Percentiles rank a stretch among this genome's conserved stretches.
phyloP scores from a whole-genome alignment of 1,284 basidiomycete species.

The Erythrobasidium hasegawianum region DNA sequence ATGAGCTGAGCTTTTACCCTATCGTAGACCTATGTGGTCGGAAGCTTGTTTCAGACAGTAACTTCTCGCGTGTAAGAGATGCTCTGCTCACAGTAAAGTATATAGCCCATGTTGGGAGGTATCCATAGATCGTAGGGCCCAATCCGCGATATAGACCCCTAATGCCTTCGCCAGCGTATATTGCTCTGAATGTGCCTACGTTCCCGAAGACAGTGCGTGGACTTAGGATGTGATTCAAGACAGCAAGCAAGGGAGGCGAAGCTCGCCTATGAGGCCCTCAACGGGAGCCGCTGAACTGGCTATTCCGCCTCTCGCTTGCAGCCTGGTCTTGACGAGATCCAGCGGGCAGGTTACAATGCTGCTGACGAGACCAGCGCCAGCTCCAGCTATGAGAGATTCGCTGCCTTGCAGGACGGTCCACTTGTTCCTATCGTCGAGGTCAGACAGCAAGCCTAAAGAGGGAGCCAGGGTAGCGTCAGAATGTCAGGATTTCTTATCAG shows the following conservation, averaged over 20 bases:
- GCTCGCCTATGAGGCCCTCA: slow-evolving; percentile 57
- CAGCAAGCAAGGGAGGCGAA: slow-evolving; percentile 47
- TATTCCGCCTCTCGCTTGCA: slow-evolving; percentile 71
- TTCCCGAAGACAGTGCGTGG: not conserved
- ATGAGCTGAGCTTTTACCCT: slow-evolving; percentile 72
- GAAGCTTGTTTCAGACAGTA: too few species aligned
- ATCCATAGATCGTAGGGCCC: slow-evolving; percentile 87
- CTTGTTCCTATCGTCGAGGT: slow-evolving; percentile 31
- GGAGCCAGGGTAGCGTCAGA: not conserved
- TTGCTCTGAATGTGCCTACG: slow-evolving; percentile 66
- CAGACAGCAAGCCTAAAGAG: slow-evolving; percentile 23
- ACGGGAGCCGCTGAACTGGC: not conserved
- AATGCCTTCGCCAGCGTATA: slow-evolving; percentile 70
- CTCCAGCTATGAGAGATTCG: slow-evolving; percentile 54
- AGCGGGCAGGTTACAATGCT: slow-evolving; percentile 94
- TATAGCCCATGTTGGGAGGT: slow-evolving; percentile 95
- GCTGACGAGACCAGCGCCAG: slow-evolving; percentile 73
- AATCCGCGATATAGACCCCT: slow-evolving; percentile 87
- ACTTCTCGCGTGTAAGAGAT: not conserved
- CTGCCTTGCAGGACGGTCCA: slow-evolving; percentile 39
- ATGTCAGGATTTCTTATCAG: not conserved
- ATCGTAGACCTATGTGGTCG: slow-evolving; percentile 59
- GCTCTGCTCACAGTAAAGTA: slow-evolving; percentile 73
- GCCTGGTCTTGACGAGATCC: slow-evolving; percentile 93
- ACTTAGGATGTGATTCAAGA: not conserved